phyloP scores from a whole-genome alignment of 2,329 filamentous ascomycete genomes.

The Aspergillus eucalypticola region DNA sequence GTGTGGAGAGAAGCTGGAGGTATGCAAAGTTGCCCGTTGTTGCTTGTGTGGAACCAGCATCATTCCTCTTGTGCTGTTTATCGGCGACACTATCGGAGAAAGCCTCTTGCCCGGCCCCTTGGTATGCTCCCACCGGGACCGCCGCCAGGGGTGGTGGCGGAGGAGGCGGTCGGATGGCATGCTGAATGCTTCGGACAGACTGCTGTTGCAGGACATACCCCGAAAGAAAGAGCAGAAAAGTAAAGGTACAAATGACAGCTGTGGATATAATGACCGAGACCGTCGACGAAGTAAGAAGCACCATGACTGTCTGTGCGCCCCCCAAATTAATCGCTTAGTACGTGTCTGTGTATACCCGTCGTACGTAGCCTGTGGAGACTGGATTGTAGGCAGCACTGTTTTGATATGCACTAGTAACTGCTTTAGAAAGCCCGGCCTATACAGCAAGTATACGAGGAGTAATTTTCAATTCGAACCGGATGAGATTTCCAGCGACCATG shows the following conservation, averaged over 20 bases:
- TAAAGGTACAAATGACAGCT: slow-evolving; percentile 69
- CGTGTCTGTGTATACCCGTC: neutral
- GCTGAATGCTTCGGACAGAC: slow-evolving; percentile 74
- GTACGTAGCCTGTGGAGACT: slow-evolving; percentile 1
- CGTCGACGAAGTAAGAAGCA: slow-evolving; percentile 47
- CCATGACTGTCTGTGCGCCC: slow-evolving; percentile 35
- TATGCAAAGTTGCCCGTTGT: slow-evolving; percentile 40
- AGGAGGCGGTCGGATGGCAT: slow-evolving; percentile 57
- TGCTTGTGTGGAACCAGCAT: neutral
- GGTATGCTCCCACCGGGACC: slow-evolving; percentile 22
- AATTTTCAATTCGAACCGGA: neutral
- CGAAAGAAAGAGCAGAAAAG: slow-evolving; percentile 78
- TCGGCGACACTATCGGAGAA: slow-evolving; percentile 13
- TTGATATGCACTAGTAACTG: neutral
- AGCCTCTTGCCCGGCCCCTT: slow-evolving; percentile 22
- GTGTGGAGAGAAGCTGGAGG: slow-evolving; percentile 46
- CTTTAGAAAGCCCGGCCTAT: neutral
- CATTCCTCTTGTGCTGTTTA: neutral
- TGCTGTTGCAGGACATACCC: slow-evolving; percentile 87
- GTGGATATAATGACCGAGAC: slow-evolving; percentile 47
- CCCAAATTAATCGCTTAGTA: neutral
- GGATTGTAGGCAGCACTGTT: slow-evolving; percentile 4
- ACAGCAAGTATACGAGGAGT: neutral
- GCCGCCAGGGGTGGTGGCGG: slow-evolving; percentile 14
- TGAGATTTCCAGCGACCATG: neutral